Evolutionary conservation across 2,329 filamentous ascomycete species (phyloP).

Genomic region (Fusarium continuum): DNA sequence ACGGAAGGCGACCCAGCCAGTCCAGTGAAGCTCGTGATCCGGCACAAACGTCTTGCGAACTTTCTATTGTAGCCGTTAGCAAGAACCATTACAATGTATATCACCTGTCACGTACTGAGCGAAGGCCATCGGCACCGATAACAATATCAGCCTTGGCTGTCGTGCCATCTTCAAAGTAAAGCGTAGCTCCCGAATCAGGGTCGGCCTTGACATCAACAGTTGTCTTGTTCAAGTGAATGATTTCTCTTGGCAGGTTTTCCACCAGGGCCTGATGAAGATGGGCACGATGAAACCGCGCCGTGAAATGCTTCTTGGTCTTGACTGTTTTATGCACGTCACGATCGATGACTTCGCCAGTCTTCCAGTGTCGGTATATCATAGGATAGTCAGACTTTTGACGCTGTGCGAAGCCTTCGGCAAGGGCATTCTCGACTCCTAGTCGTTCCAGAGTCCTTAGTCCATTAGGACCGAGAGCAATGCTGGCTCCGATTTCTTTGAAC

Average conservation of each 20-base stretch:
- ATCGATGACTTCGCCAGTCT: constrained; percentile 35
- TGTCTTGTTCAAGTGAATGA: constrained; percentile 56
- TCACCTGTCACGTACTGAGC: constrained; percentile 48
- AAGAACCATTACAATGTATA: too few species aligned
- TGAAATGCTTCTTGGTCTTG: constrained; percentile 56
- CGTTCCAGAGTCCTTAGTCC: constrained; percentile 58
- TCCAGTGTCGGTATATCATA: constrained; percentile 55
- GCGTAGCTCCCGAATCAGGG: constrained; percentile 36
- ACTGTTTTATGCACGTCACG: constrained; percentile 47
- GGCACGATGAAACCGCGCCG: constrained; percentile 57
- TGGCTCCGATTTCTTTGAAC: constrained; percentile 47
- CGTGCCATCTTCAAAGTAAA: constrained; percentile 60
- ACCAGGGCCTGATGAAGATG: constrained; percentile 60
- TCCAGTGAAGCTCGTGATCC: constrained; percentile 51
- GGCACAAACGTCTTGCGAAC: constrained; percentile 57
- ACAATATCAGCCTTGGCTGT: constrained; percentile 56
- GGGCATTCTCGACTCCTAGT: constrained; percentile 58
- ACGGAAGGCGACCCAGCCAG: constrained; percentile 55
- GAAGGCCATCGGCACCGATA: constrained; percentile 63
- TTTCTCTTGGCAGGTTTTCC: constrained; percentile 53
- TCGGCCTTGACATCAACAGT: constrained; percentile 49
- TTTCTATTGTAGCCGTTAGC: not conserved
- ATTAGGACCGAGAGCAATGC: constrained; percentile 62
- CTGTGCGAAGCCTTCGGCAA: constrained; percentile 52
- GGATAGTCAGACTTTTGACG: constrained; percentile 53